Evolutionary conservation across 1,284 basidiomycete species (phyloP).

Genomic region (Leucoagaricus sp.): DNA sequence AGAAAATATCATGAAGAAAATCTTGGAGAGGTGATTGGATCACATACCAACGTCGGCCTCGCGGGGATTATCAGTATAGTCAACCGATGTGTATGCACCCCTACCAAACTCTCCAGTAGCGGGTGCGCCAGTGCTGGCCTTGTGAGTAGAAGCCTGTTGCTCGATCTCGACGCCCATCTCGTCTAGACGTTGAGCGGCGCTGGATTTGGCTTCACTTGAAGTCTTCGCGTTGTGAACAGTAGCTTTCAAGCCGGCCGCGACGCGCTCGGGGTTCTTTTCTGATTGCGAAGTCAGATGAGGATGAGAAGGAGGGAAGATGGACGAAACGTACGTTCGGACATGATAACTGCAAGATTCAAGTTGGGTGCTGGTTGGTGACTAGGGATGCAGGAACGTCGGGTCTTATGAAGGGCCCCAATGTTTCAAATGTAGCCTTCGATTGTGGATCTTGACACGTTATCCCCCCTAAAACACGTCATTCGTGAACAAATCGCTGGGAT

Average conservation of each 20-base stretch:
- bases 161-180: slow-evolving; percentile 18
- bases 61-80: neutral
- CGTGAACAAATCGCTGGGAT: neutral
- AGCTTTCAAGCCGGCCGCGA: slow-evolving; percentile 22
- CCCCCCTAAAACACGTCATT: neutral
- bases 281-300: neutral
- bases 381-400: neutral
- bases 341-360: neutral
- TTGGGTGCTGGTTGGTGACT: neutral
- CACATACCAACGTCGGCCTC: neutral
- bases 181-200: slow-evolving; percentile 18
- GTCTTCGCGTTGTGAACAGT: slow-evolving; percentile 20
- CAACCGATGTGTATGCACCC: neutral
- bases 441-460: neutral
- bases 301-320: neutral
- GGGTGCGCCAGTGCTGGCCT: neutral
- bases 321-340: neutral
- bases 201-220: slow-evolving; percentile 23
- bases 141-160: neutral
- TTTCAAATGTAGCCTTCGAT: neutral
- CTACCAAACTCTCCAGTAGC: neutral
- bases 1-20: neutral
- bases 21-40: neutral
- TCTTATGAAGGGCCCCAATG: neutral
- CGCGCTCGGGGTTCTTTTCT: slow-evolving; percentile 17